Evolutionary conservation across 2,329 filamentous ascomycete genomes (phyloP).

Genomic region (Sarocladium kiliense): DNA sequence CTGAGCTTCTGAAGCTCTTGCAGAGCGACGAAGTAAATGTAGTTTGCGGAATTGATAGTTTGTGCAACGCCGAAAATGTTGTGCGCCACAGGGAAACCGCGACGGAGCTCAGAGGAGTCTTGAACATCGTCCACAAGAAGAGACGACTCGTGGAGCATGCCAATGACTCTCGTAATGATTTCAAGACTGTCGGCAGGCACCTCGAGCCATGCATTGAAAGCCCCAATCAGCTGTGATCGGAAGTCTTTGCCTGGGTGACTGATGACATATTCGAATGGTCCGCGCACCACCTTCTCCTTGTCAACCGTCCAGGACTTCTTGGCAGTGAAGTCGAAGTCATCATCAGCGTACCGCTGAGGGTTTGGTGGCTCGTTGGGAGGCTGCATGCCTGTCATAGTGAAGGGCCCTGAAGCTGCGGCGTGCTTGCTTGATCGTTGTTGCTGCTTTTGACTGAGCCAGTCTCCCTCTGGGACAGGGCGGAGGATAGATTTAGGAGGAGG

Average conservation of each 20-base stretch:
- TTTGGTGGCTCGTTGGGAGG: constrained; percentile 34
- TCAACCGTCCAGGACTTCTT: constrained; percentile 60
- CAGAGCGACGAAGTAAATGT: constrained; percentile 78
- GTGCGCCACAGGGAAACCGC: constrained; percentile 78
- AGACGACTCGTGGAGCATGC: constrained; percentile 82
- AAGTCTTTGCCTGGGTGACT: constrained; percentile 82
- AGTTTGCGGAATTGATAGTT: constrained; percentile 88
- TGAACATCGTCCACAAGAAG: constrained; percentile 85
- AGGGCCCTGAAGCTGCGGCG: constrained; percentile 6
- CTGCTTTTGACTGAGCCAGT: constrained; percentile 49
- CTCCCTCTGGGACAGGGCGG: constrained; percentile 52
- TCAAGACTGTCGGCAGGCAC: constrained; percentile 66
- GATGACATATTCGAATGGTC: constrained; percentile 76
- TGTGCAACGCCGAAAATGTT: constrained; percentile 80
- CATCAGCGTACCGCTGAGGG: constrained; percentile 46
- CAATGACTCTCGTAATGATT: constrained; percentile 73
- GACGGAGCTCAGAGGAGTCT: constrained; percentile 69
- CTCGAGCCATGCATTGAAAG: constrained; percentile 76
- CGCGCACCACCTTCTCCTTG: constrained; percentile 73
- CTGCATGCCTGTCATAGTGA: constrained; percentile 24
- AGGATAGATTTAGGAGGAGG: constrained; percentile 32
- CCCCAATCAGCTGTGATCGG: constrained; percentile 69
- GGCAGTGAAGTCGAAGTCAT: constrained; percentile 48
- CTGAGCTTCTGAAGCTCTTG: constrained; percentile 67
- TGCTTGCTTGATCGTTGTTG: constrained; percentile 7